Conservation (phyloP, 2,329 filamentous ascomycete species). For the Rhynchosporium secalis region DNA sequence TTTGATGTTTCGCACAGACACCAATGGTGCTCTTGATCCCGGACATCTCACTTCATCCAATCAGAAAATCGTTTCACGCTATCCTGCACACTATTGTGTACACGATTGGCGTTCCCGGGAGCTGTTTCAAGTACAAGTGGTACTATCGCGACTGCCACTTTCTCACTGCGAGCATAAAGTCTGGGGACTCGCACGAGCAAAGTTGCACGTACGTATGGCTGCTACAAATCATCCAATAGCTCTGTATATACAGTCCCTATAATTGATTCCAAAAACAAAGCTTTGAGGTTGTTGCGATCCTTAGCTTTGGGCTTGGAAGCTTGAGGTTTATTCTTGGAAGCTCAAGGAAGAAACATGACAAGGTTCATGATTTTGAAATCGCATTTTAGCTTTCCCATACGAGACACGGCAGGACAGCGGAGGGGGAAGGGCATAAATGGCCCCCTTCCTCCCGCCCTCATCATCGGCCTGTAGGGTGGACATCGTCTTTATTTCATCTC, state of each 20-base stretch:
- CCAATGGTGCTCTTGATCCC: background rate
- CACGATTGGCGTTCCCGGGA: background rate
- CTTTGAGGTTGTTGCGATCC: background rate
- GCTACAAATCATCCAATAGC: too few relatives aligned
- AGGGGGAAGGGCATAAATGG: background rate
- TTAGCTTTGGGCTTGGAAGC: background rate
- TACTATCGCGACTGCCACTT: background rate
- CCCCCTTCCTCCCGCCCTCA: too few relatives aligned
- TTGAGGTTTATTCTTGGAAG: background rate
- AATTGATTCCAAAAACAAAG: background rate
- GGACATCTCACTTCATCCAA: background rate
- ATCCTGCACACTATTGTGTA: background rate
- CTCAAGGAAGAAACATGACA: background rate
- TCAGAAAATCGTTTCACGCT: constrained; percentile 4
- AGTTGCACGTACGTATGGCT: too few relatives aligned
- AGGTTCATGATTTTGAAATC: background rate
- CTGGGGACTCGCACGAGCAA: too few relatives aligned
- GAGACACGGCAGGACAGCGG: background rate
- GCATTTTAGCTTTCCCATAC: background rate
- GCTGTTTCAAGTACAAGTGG: background rate
- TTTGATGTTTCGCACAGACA: constrained; percentile 17
- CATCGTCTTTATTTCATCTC: background rate
- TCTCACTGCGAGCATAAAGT: too few relatives aligned
- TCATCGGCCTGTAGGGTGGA: too few relatives aligned
- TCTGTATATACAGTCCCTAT: background rate